Conservation (phyloP, 345 rosid species). For the Aegle marmelos region DNA sequence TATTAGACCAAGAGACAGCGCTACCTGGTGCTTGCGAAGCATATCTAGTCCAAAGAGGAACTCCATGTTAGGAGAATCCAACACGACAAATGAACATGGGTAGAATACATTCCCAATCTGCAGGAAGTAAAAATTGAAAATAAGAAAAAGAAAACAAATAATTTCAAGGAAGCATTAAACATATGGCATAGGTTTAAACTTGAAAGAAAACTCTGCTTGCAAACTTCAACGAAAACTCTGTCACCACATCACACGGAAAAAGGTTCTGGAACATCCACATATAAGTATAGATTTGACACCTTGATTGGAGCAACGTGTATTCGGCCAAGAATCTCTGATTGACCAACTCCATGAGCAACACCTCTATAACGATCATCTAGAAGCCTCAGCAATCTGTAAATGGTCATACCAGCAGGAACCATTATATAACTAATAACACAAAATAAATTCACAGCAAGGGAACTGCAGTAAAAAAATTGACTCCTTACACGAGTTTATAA, state of each 20-base stretch:
- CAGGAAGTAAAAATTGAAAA: neutral
- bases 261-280: neutral
- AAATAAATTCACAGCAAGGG: neutral
- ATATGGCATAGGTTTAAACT: conserved; percentile 1
- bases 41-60: conserved; percentile 97
- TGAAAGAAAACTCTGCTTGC: neutral
- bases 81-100: conserved; percentile 87
- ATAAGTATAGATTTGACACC: conserved; percentile 35
- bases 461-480: neutral
- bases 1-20: conserved; percentile 7
- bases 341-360: conserved; percentile 98
- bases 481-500: neutral
- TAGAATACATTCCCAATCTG: conserved; percentile 88
- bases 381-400: conserved; percentile 80
- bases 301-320: conserved; percentile 98
- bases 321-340: conserved; percentile 93
- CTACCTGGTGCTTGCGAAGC: conserved; percentile 99
- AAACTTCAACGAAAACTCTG: no score
- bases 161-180: neutral
- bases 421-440: neutral
- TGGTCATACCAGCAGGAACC: neutral
- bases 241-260: no score
- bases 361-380: conserved; percentile 90
- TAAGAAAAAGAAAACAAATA: neutral
- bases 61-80: conserved; percentile 97